These are phyloP conservation scores for Botryosphaeria agaves DNA, from an alignment of 2,329 filamentous ascomycete genomes.

Conservation along the genomic window DNA sequence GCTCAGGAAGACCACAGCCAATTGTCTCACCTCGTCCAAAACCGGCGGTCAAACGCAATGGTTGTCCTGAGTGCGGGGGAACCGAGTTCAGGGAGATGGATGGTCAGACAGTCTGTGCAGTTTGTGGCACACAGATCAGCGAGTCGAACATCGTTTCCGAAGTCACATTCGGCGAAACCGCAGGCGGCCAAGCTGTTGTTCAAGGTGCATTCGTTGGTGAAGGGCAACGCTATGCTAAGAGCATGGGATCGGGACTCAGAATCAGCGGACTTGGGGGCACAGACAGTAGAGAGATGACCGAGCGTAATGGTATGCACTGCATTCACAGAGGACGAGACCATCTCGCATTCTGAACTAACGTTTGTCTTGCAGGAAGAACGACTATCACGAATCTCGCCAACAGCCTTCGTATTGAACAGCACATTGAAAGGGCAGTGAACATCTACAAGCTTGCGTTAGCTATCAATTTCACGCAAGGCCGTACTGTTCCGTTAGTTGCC, in stretches of 20 bases:
- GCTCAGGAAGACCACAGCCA: not conserved
- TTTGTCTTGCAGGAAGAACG: constrained; percentile 22
- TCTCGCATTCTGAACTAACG: no score
- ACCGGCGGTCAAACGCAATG: not conserved
- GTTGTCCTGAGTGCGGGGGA: constrained; percentile 7
- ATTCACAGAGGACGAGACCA: no score
- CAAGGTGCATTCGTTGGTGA: constrained; percentile 79
- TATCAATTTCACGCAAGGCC: constrained; percentile 60
- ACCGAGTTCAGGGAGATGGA: constrained; percentile 15
- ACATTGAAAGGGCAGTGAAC: constrained; percentile 15
- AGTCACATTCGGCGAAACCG: constrained; percentile 76
- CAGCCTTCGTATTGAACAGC: constrained; percentile 19
- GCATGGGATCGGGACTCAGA: constrained; percentile 30
- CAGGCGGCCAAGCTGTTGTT: constrained; percentile 71
- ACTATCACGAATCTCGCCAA: constrained; percentile 20
- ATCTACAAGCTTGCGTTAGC: constrained; percentile 35
- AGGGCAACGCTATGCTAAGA: constrained; percentile 64
- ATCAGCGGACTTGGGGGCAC: constrained; percentile 28
- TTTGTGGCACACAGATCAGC: constrained; percentile 69
- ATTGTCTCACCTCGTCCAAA: not conserved
- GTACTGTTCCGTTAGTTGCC: constrained; percentile 67
- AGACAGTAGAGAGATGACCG: constrained; percentile 43
- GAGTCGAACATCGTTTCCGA: constrained; percentile 86
- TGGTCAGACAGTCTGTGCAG: constrained; percentile 46
- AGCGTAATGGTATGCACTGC: constrained; percentile 42